phyloP scores from a whole-genome alignment of 306 rosid species.

The Oemleria cerasiformis region DNA sequence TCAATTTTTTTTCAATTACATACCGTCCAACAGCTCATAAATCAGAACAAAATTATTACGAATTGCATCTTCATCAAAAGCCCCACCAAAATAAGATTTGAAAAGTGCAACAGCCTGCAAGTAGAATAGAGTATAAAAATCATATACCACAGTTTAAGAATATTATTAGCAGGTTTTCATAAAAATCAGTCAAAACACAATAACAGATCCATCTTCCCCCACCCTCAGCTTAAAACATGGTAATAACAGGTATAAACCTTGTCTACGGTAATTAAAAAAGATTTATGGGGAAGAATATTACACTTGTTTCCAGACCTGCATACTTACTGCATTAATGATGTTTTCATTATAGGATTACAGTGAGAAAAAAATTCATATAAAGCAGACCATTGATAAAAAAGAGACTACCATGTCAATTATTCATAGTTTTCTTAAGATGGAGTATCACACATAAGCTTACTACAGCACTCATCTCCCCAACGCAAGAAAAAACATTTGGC shows the following conservation, averaged over 20 bases:
- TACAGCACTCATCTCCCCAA: neutral
- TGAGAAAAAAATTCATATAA: neutral
- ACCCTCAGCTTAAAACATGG: neutral
- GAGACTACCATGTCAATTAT: neutral
- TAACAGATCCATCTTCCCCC: neutral
- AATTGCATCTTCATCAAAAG: constrained; percentile 98
- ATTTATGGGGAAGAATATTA: neutral
- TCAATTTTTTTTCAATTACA: constrained; percentile 21
- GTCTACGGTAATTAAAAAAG: neutral
- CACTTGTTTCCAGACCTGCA: neutral
- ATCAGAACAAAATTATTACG: constrained; percentile 97
- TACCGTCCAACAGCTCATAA: constrained; percentile 94
- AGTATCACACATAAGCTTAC: neutral
- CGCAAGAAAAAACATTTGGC: neutral
- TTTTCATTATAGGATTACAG: neutral
- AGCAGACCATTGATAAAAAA: neutral
- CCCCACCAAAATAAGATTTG: constrained; percentile 98
- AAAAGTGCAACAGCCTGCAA: constrained; percentile 88
- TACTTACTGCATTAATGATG: neutral
- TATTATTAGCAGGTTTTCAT: neutral
- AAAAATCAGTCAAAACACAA: neutral
- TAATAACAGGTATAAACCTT: neutral
- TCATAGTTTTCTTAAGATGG: neutral
- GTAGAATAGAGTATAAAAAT: constrained; percentile 22
- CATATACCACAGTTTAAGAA: constrained; percentile 6